Evolutionary conservation across 2,329 filamentous ascomycete genomes (phyloP).

Genomic region (Trichoderma sp.): DNA sequence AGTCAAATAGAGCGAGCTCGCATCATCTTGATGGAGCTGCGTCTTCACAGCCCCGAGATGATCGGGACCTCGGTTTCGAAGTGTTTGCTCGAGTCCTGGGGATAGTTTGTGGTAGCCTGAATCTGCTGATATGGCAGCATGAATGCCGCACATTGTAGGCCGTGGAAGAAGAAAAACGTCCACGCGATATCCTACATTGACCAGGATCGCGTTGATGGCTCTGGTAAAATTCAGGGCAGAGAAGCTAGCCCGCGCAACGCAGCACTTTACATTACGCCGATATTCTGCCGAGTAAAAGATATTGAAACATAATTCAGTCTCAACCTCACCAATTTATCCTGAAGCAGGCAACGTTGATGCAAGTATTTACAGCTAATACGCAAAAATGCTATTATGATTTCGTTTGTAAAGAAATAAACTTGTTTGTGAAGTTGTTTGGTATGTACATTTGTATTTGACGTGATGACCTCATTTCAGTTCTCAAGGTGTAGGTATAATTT

Average conservation of each 20-base stretch:
- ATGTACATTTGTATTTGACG: neutral
- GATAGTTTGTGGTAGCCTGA: slow-evolving; percentile 37
- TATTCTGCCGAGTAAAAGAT: too few relatives aligned
- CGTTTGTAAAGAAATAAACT: too few relatives aligned
- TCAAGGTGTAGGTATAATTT: too few relatives aligned
- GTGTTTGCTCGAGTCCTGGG: slow-evolving; percentile 47
- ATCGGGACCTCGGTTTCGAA: slow-evolving; percentile 64
- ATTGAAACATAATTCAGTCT: too few relatives aligned
- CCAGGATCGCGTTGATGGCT: neutral
- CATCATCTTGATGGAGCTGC: slow-evolving; percentile 33
- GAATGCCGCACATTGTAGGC: slow-evolving; percentile 63
- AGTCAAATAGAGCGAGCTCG: slow-evolving; percentile 51
- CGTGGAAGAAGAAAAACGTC: neutral
- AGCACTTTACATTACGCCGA: too few relatives aligned
- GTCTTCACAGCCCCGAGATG: slow-evolving; percentile 52
- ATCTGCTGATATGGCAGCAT: slow-evolving; percentile 51
- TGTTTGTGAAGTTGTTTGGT: neutral
- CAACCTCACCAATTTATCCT: too few relatives aligned
- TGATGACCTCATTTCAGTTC: too few relatives aligned
- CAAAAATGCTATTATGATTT: too few relatives aligned
- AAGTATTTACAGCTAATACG: too few relatives aligned
- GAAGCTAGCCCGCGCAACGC: neutral
- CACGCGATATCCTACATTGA: neutral
- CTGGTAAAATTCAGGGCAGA: neutral
- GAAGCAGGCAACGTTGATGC: too few relatives aligned